phyloP scores from a whole-genome alignment of 2,329 filamentous ascomycete species.

The Aspergillus awamori region DNA sequence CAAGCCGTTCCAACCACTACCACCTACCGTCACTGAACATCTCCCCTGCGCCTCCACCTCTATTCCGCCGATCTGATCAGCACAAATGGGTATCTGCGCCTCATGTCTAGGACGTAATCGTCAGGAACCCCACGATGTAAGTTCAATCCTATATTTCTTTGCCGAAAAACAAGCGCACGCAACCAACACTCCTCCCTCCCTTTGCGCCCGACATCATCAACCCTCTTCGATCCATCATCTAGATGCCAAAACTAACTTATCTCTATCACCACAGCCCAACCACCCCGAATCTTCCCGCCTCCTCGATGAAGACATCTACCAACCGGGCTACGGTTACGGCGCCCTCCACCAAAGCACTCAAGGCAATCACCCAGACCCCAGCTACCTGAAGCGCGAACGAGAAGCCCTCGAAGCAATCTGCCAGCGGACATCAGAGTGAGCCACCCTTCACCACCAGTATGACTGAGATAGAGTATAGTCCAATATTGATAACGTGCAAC shows the following conservation, averaged over 20 bases:
- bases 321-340: constrained; percentile 48
- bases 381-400: constrained; percentile 47
- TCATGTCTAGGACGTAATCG: constrained; percentile 47
- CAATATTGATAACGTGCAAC: background rate
- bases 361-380: constrained; percentile 44
- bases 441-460: constrained; percentile 1
- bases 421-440: constrained; percentile 52
- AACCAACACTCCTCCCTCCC: background rate
- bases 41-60: constrained; percentile 13
- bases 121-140: constrained; percentile 43
- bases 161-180: constrained; percentile 1
- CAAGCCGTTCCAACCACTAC: constrained; percentile 1
- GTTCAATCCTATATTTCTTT: constrained; percentile 14
- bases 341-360: constrained; percentile 42
- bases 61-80: constrained; percentile 7
- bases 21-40: constrained; percentile 12
- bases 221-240: background rate
- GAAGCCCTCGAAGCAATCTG: constrained; percentile 52
- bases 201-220: background rate
- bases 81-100: constrained; percentile 49
- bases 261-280: background rate
- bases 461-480: background rate
- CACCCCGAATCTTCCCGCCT: constrained; percentile 49
- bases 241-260: background rate
- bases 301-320: constrained; percentile 50